Evolutionary conservation across 495 filamentous ascomycete genomes (phyloP), one percentile per base, ranked within the genome.

Genomic region (Trichoderma reesei): DNA sequence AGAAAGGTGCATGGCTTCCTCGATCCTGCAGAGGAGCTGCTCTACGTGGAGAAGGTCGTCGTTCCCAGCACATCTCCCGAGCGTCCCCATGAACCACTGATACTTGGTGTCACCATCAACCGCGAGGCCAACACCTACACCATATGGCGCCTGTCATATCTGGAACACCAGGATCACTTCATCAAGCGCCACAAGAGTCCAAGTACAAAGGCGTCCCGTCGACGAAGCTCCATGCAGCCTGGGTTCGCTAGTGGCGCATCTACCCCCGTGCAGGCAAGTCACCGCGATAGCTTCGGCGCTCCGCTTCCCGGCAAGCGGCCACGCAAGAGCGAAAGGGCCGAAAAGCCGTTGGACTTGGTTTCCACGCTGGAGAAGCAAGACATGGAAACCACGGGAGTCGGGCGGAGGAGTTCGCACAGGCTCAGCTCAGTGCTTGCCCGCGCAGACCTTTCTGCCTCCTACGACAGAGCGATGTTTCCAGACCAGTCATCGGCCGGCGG

Each of bases 371-470:
- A 92, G 62, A 86, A 94, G 61, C 88, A 86, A 31, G 79, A 81
- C 56, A 69, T 73, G 39, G 71, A 73, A 46, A 68, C 70, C 18
- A 82, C 85, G 37, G 82, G 86, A 44, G 84, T 84, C 18, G 85
- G 86, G 4, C 79, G 84, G 26, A 86, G 89, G 72, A 86, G 90
- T 48, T 94, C 91, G 13, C 82, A 94, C 38, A 83, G 94, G 37
- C 91, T 98, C 26, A 98, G 94, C 73, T 97, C 94, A 41, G 79
- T 98, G 65, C 82, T 98, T 62, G 90, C 94, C n/a, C 82, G 93
- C 67, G 88, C 92, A 26, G 93, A 98, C 70, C 77, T 97, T 13
- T 93, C 90, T 0, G 86, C 80, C 33, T 82, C 83, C 26, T 88
- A 91, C 59, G 90, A 92, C 63, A 82, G 89, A 62, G 79, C 87